These are phyloP conservation scores for Caryopteris hybrid DNA, from an alignment of 305 asterid genomes.

Conservation along the genomic window DNA sequence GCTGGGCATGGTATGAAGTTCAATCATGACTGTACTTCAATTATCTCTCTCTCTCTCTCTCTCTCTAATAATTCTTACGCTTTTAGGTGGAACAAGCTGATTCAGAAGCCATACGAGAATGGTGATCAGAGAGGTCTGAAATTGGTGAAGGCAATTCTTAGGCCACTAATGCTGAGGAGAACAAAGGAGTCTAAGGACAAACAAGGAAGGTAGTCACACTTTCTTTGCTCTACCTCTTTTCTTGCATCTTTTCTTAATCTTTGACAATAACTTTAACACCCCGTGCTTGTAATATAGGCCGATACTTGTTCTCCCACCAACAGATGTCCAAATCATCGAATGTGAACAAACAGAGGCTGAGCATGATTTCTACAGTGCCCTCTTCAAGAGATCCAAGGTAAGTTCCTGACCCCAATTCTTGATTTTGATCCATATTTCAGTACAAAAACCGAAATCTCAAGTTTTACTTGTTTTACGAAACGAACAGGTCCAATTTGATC, in stretches of 20 bases:
- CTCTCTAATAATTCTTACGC: not conserved
- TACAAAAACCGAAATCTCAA: not conserved
- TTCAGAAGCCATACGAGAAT: constrained; percentile 76
- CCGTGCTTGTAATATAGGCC: constrained; percentile 40
- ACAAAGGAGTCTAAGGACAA: constrained; percentile 79
- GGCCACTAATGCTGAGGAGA: constrained; percentile 82
- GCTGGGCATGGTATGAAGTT: constrained; percentile 76
- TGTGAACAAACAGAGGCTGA: constrained; percentile 74
- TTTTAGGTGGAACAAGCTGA: constrained; percentile 77
- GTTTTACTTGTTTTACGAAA: constrained; percentile 9
- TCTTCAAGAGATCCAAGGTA: constrained; percentile 79
- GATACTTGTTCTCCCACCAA: constrained; percentile 80
- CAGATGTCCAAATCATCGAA: constrained; percentile 58
- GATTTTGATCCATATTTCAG: not conserved
- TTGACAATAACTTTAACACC: not conserved
- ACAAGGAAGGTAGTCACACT: constrained; percentile 57
- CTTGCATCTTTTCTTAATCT: not conserved
- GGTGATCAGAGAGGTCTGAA: constrained; percentile 70
- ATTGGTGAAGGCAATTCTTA: constrained; percentile 67
- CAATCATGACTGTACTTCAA: not conserved
- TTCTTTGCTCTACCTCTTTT: not conserved
- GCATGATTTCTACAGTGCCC: constrained; percentile 69
- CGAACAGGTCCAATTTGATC: constrained; percentile 69
- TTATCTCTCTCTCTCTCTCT: not conserved
- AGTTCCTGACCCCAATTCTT: constrained; percentile 9